A percentile compares a stretch with the other conserved stretches of the same genome.
Conservation (phyloP, 2,329 filamentous ascomycete species). For the Amphichorda felina region DNA sequence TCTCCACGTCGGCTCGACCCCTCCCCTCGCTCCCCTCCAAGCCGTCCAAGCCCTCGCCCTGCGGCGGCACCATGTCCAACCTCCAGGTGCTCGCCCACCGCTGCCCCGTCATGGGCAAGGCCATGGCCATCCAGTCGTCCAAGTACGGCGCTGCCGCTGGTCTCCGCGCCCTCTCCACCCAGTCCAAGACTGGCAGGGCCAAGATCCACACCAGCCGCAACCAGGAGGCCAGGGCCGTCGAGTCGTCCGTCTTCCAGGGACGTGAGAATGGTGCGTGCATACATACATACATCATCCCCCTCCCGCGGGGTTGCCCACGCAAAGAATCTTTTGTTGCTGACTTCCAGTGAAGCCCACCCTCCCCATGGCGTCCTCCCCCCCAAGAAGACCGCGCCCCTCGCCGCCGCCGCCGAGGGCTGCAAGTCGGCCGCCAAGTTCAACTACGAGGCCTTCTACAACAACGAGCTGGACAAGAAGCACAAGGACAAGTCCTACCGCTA, state of each 20-base stretch:
- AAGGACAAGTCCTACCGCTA: slow-evolving; percentile 99
- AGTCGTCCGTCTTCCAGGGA: slow-evolving; percentile 36
- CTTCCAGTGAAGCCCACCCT: slow-evolving; percentile 6
- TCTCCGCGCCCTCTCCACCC: slow-evolving; percentile 37
- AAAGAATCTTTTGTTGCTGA: no score
- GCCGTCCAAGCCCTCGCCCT: slow-evolving; percentile 39
- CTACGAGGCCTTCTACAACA: slow-evolving; percentile 80
- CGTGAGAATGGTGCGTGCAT: slow-evolving; percentile 36
- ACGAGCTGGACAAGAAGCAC: slow-evolving; percentile 94
- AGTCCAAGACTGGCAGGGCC: slow-evolving; percentile 48
- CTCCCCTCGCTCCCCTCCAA: slow-evolving; percentile 23
- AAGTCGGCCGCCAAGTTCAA: slow-evolving; percentile 55
- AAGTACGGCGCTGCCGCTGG: slow-evolving; percentile 37
- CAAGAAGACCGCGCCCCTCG: slow-evolving; percentile 7
- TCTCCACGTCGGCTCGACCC: slow-evolving; percentile 62
- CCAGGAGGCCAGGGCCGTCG: slow-evolving; percentile 68
- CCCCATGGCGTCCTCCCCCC: slow-evolving; percentile 11
- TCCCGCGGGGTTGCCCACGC: slow-evolving; percentile 2
- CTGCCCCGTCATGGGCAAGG: slow-evolving; percentile 98
- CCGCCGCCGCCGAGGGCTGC: not conserved
- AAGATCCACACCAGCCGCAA: slow-evolving; percentile 70
- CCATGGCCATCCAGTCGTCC: slow-evolving; percentile 73
- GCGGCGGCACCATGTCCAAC: slow-evolving; percentile 92
- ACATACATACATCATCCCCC: not conserved
- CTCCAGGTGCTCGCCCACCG: slow-evolving; percentile 87